A percentile compares a stretch with the other conserved stretches of the same genome.
Evolutionary conservation across 257 asterid species (phyloP).

Genomic region (Gynochthodes officinalis): DNA sequence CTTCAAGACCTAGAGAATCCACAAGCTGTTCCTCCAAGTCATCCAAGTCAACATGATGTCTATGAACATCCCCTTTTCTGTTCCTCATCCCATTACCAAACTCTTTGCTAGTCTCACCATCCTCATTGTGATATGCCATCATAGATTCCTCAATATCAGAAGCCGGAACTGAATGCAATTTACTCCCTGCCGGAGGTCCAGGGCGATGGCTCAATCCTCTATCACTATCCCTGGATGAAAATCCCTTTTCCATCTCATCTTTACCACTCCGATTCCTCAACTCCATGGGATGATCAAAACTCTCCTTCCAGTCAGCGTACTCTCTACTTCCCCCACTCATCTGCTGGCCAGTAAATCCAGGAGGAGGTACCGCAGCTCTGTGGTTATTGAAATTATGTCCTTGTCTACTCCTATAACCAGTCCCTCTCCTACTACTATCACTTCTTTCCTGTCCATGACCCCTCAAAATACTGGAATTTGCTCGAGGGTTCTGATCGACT

Average conservation of each 20-base stretch:
- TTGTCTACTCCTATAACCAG: conserved; percentile 21
- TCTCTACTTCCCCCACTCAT: conserved; percentile 32
- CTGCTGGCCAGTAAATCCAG: conserved; percentile 43
- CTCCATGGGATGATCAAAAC: conserved; percentile 35
- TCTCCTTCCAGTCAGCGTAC: conserved; percentile 26
- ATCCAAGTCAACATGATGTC: conserved; percentile 31
- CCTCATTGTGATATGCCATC: conserved; percentile 26
- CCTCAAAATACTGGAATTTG: conserved; percentile 26
- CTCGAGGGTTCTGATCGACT: conserved; percentile 27
- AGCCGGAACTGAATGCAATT: conserved; percentile 33
- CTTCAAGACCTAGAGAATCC: conserved; percentile 48
- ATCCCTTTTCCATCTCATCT: conserved; percentile 19
- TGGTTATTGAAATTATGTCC: conserved; percentile 31
- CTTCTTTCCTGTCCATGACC: conserved; percentile 30
- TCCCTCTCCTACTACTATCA: conserved; percentile 17
- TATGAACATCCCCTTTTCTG: conserved; percentile 22
- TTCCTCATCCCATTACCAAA: conserved; percentile 22
- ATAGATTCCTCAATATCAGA: conserved; percentile 42
- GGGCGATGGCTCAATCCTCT: conserved; percentile 30
- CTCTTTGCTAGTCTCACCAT: conserved; percentile 25
- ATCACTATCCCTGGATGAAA: conserved; percentile 13
- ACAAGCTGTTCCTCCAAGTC: conserved; percentile 49
- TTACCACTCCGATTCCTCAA: conserved; percentile 21
- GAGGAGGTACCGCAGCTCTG: conserved; percentile 41
- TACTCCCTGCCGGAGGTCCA: conserved; percentile 36